Conservation (phyloP, 176 grass and related monocot species). For the Carex parvula region DNA sequence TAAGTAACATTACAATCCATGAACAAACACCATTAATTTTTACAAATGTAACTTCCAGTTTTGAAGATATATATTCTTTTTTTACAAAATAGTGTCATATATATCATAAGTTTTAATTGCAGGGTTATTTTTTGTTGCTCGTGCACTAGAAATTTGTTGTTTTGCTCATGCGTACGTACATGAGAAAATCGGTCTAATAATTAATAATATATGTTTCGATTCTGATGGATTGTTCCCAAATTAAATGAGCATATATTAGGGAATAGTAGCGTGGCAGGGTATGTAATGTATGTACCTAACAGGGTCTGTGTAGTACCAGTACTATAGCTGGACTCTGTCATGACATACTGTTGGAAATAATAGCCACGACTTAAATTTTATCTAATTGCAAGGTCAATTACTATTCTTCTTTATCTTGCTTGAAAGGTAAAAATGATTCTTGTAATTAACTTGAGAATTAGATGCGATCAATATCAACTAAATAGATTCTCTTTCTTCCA, state of each 20-base stretch:
- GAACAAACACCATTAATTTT: background rate
- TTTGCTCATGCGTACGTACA: background rate
- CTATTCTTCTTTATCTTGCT: background rate
- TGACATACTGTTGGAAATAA: slow-evolving; percentile 21
- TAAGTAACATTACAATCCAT: background rate
- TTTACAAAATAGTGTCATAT: background rate
- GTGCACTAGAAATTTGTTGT: background rate
- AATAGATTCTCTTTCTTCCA: background rate
- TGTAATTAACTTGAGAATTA: background rate
- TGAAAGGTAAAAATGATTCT: slow-evolving; percentile 8
- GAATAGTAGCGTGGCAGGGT: slow-evolving; percentile 20
- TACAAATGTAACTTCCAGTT: background rate
- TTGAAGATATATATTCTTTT: background rate
- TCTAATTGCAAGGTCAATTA: slow-evolving; percentile 3
- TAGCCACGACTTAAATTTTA: slow-evolving; percentile 1
- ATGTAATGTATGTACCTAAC: slow-evolving; percentile 31
- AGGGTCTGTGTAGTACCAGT: slow-evolving; percentile 10
- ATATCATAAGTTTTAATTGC: background rate
- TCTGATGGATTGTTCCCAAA: slow-evolving; percentile 14
- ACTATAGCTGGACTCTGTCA: slow-evolving; percentile 28
- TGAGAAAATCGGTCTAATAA: background rate
- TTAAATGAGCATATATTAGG: slow-evolving; percentile 26
- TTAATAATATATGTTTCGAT: background rate
- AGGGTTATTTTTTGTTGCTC: background rate
- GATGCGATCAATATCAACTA: background rate